Percentiles rank a stretch among this genome's conserved stretches.
phyloP scores from a whole-genome alignment of 495 filamentous ascomycete species.

The Podospora pseudopauciseta region DNA sequence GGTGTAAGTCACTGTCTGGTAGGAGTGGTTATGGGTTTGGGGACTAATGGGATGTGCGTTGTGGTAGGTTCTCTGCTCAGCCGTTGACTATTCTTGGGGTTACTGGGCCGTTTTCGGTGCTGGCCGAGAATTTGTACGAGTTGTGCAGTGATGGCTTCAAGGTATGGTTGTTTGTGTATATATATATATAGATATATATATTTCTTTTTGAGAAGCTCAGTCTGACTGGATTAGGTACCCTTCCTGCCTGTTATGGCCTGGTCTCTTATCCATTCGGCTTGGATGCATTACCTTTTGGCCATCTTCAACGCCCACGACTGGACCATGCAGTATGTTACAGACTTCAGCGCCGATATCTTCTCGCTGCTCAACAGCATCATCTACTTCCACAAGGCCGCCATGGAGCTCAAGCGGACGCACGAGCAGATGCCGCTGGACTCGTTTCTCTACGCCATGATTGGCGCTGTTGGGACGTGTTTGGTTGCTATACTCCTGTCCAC shows the following conservation, averaged over 20 bases:
- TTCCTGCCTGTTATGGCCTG: constrained; percentile 74
- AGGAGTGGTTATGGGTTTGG: neutral
- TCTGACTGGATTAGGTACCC: constrained; percentile 40
- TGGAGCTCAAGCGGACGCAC: constrained; percentile 63
- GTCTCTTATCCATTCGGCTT: constrained; percentile 65
- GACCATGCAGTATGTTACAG: constrained; percentile 76
- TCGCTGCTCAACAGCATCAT: constrained; percentile 69
- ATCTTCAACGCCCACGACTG: constrained; percentile 72
- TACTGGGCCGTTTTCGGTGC: constrained; percentile 69
- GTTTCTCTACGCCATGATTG: constrained; percentile 68
- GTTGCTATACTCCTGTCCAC: constrained; percentile 63
- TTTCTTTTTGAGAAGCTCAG: neutral
- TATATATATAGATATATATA: too few relatives aligned
- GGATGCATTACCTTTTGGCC: constrained; percentile 67
- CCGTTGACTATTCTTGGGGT: constrained; percentile 71
- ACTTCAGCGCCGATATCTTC: constrained; percentile 68
- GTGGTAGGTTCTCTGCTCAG: constrained; percentile 57
- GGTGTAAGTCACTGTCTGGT: constrained; percentile 41
- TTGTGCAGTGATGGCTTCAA: constrained; percentile 57
- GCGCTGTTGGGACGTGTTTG: constrained; percentile 65
- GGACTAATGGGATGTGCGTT: neutral
- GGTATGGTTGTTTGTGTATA: constrained; percentile 30
- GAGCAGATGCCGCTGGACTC: constrained; percentile 58
- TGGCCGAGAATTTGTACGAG: constrained; percentile 66
- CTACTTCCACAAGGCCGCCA: constrained; percentile 71